Percentiles rank a stretch among this genome's conserved stretches.
These are phyloP conservation scores for Acephala macrosclerotiorum DNA, from an alignment of 2,329 filamentous ascomycete species.

Conservation along the genomic window DNA sequence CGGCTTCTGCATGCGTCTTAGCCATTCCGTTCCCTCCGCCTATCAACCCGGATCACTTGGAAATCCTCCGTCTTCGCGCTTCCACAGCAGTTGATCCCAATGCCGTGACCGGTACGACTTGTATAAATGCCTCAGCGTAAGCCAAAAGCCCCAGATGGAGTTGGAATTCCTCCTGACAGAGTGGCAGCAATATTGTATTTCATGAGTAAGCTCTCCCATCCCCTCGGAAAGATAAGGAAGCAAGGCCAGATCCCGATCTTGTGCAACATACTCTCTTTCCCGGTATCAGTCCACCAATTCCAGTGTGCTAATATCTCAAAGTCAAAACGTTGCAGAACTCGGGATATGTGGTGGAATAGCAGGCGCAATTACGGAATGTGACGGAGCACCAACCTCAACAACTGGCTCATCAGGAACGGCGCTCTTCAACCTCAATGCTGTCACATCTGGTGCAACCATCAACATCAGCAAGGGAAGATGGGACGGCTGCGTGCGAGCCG, in stretches of 20 bases:
- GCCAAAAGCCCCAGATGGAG: constrained; percentile 24
- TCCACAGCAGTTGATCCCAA: constrained; percentile 49
- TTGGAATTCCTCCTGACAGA: constrained; percentile 1
- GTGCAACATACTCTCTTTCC: neutral
- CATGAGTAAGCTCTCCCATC: constrained; percentile 21
- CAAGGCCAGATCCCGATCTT: neutral
- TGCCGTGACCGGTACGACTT: constrained; percentile 50
- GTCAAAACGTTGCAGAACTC: constrained; percentile 52
- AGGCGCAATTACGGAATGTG: constrained; percentile 53
- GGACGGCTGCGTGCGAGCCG: constrained; percentile 61
- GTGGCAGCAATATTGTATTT: constrained; percentile 22
- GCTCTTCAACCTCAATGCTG: constrained; percentile 54
- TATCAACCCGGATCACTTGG: constrained; percentile 49
- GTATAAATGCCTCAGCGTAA: constrained; percentile 52
- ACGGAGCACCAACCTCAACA: constrained; percentile 50
- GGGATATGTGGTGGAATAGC: constrained; percentile 58
- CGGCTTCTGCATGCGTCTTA: constrained; percentile 43
- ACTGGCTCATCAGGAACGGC: constrained; percentile 55
- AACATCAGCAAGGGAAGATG: constrained; percentile 59
- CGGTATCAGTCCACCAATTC: neutral
- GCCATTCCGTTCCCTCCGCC: constrained; percentile 44
- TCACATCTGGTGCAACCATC: constrained; percentile 54
- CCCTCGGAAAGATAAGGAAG: neutral
- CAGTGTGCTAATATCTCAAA: constrained; percentile 10
- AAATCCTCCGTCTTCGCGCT: constrained; percentile 52